phyloP scores from a whole-genome alignment of 345 rosid species.

The Hypericum androsaemum region DNA sequence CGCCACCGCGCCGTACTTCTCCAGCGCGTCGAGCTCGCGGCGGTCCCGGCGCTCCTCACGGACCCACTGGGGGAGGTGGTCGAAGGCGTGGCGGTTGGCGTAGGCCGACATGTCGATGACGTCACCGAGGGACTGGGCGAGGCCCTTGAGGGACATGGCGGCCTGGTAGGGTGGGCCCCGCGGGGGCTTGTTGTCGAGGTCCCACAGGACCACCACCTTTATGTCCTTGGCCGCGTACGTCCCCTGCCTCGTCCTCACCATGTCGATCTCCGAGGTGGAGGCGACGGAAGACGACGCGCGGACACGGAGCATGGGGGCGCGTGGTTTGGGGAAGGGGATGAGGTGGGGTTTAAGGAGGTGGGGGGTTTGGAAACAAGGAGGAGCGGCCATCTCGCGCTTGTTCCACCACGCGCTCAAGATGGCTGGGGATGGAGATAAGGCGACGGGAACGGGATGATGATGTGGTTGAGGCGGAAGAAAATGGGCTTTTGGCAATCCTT shows the following conservation, averaged over 20 bases:
- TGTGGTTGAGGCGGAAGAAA: no score
- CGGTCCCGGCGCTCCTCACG: conserved; percentile 53
- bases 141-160: conserved; percentile 44
- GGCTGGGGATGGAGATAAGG: no score
- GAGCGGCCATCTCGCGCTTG: conserved; percentile 5
- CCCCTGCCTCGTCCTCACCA: conserved; percentile 71
- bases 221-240: conserved; percentile 49
- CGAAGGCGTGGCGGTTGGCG: conserved; percentile 87
- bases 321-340: conserved; percentile 1
- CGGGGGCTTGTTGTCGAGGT: conserved; percentile 95
- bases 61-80: conserved; percentile 75
- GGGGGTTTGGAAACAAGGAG: conserved; percentile 22
- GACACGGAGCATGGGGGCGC: conserved; percentile 15
- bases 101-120: conserved; percentile 72
- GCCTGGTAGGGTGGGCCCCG: conserved; percentile 75
- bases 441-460: no score
- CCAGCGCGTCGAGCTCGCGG: conserved; percentile 48
- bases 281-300: conserved; percentile 23
- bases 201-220: conserved; percentile 83
- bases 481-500: no score
- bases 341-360: background rate
- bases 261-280: conserved; percentile 54
- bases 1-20: conserved; percentile 38
- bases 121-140: conserved; percentile 59
- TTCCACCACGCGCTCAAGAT: no score